Conservation (phyloP, 192 early-diverging fungal genomes). For the Coemansia sp. region DNA sequence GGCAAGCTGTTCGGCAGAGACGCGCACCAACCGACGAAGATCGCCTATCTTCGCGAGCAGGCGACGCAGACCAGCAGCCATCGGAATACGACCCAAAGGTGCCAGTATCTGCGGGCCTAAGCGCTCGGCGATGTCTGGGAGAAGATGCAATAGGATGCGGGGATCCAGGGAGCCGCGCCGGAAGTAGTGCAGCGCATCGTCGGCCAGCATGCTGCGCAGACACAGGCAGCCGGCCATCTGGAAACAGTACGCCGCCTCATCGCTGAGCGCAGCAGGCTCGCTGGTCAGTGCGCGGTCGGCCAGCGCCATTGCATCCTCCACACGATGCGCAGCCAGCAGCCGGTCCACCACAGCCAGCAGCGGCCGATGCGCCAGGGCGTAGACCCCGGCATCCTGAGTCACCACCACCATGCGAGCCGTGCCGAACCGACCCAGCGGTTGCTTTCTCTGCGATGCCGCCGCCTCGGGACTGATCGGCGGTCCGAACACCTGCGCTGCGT, state of each 20-base stretch:
- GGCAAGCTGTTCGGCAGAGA: conserved; percentile 16
- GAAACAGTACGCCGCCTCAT: conserved; percentile 36
- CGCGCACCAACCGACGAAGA: conserved; percentile 9
- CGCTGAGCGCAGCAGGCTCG: conserved; percentile 1
- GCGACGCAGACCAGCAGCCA: conserved; percentile 30
- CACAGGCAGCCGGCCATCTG: conserved; percentile 40
- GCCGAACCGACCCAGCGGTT: conserved; percentile 26
- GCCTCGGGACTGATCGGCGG: not conserved
- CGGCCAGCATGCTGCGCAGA: conserved; percentile 30
- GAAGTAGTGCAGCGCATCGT: conserved; percentile 45
- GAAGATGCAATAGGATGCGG: conserved; percentile 41
- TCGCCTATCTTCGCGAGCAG: conserved; percentile 32
- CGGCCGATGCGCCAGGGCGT: conserved; percentile 23
- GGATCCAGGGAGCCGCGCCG: conserved; percentile 39
- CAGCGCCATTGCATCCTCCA: conserved; percentile 35
- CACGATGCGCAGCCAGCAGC: conserved; percentile 21
- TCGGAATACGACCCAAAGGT: conserved; percentile 35
- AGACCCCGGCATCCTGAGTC: conserved; percentile 19
- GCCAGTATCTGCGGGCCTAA: conserved; percentile 32
- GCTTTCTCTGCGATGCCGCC: too few species aligned
- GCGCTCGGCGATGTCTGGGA: conserved; percentile 28
- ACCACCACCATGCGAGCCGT: conserved; percentile 8
- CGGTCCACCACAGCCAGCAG: conserved; percentile 17
- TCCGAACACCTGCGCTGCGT: not conserved
- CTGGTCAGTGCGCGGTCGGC: conserved; percentile 23